Conservation (phyloP, 2,329 filamentous ascomycete genomes). For the Colletotrichum theobromicola region DNA sequence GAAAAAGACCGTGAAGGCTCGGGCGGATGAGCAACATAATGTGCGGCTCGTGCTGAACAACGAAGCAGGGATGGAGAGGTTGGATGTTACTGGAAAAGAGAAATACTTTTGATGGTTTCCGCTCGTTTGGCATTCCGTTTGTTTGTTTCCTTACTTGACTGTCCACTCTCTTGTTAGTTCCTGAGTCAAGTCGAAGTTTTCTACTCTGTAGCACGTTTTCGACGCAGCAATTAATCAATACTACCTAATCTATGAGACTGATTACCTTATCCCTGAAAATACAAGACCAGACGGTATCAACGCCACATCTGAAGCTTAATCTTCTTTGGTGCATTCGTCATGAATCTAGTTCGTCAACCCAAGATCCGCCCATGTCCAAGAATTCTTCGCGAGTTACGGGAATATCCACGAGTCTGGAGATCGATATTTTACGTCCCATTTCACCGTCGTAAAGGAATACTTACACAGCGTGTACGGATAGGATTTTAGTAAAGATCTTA, state of each 20-base stretch:
- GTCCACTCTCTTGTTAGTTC: no score
- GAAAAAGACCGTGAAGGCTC: not conserved
- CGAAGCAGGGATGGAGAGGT: not conserved
- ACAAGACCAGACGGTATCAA: not conserved
- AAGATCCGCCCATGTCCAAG: no score
- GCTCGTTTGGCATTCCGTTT: not conserved
- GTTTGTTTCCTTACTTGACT: rapidly evolving
- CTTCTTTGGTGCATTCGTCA: not conserved
- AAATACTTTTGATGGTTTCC: not conserved
- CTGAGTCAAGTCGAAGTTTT: no score
- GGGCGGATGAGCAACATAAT: not conserved
- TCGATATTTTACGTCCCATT: rapidly evolving
- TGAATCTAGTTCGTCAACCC: not conserved
- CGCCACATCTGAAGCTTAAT: not conserved
- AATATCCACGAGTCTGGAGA: not conserved
- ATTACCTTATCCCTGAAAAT: rapidly evolving
- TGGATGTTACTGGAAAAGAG: not conserved
- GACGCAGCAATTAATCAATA: rapidly evolving
- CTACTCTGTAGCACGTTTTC: no score
- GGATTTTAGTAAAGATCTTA: not conserved
- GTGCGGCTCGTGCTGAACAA: not conserved
- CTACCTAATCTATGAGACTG: not conserved
- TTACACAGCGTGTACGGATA: not conserved
- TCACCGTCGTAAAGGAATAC: rapidly evolving
- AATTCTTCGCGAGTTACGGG: no score